A percentile compares a stretch with the other conserved stretches of the same genome.
Conservation (phyloP, 768 basidiomycete species). For the Chalciporus piperatus region DNA sequence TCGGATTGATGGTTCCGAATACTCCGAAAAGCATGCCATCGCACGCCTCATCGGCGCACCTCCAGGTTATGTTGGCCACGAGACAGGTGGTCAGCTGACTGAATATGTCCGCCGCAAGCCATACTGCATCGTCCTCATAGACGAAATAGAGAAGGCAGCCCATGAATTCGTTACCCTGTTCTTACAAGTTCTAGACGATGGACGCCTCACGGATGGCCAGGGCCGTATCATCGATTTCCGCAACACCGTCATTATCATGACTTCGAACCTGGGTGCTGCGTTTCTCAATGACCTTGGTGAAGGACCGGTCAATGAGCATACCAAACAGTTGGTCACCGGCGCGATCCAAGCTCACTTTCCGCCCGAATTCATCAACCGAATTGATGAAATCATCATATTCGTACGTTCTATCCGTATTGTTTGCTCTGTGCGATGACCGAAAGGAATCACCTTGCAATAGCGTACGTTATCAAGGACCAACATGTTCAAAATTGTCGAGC, state of each 20-base stretch:
- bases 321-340: conserved; percentile 67
- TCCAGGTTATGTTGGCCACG: conserved; percentile 90
- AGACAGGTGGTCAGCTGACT: conserved; percentile 86
- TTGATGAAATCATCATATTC: conserved; percentile 83
- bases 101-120: conserved; percentile 92
- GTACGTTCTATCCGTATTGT: conserved; percentile 25
- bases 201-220: conserved; percentile 88
- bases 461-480: conserved; percentile 75
- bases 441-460: conserved; percentile 41
- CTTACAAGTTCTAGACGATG: conserved; percentile 88
- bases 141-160: conserved; percentile 90
- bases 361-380: conserved; percentile 89
- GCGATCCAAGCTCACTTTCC: conserved; percentile 85
- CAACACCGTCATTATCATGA: conserved; percentile 94
- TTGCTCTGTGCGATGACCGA: conserved; percentile 8
- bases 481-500: conserved; percentile 83
- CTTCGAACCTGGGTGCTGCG: conserved; percentile 83
- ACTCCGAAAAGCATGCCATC: conserved; percentile 80
- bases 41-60: conserved; percentile 69
- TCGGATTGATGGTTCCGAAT: conserved; percentile 89
- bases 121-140: conserved; percentile 81
- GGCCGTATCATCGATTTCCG: conserved; percentile 86
- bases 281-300: conserved; percentile 74
- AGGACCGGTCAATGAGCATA: conserved; percentile 61
- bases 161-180: conserved; percentile 70